Conservation (phyloP, 2,329 filamentous ascomycete genomes). For the Fusarium armeniacum region DNA sequence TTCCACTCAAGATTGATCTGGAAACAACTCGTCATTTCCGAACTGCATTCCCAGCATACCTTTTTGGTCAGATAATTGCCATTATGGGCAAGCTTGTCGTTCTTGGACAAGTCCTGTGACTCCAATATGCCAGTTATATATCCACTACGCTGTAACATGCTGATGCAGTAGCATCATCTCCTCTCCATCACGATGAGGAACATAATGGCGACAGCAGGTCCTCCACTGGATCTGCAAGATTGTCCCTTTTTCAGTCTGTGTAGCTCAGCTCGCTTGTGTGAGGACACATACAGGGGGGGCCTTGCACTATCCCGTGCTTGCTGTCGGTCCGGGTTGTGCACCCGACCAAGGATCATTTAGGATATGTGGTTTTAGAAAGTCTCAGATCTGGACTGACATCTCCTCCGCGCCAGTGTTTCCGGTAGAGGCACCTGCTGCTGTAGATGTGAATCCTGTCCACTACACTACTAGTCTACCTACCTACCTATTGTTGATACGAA, state of each 20-base stretch:
- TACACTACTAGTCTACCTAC: not conserved
- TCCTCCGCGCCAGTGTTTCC: conserved; percentile 45
- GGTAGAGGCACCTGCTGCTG: conserved; percentile 27
- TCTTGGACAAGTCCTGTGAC: conserved; percentile 5
- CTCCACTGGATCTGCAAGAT: conserved; percentile 19
- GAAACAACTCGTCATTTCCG: conserved; percentile 20
- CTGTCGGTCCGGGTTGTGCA: conserved; percentile 40
- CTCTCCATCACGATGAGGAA: conserved; percentile 18
- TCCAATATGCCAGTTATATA: conserved; percentile 10
- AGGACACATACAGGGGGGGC: conserved; percentile 28
- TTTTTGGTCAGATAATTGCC: conserved; percentile 3
- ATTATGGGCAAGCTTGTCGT: conserved; percentile 18
- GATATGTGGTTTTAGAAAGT: conserved; percentile 23
- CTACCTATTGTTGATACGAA: conserved; percentile 4
- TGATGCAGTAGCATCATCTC: conserved; percentile 22
- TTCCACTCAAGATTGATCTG: conserved; percentile 5
- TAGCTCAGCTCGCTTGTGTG: conserved; percentile 37
- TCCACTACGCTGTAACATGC: conserved; percentile 33
- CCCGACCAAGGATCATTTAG: conserved; percentile 39
- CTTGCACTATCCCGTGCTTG: conserved; percentile 30
- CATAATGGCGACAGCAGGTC: not conserved
- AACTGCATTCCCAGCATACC: conserved; percentile 5
- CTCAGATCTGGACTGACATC: conserved; percentile 33
- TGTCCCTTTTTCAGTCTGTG: conserved; percentile 30
- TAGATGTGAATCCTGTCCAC: conserved; percentile 9